Evolutionary conservation across 2,329 filamentous ascomycete genomes (phyloP).

Genomic region (Tolypocladium endophyticum): DNA sequence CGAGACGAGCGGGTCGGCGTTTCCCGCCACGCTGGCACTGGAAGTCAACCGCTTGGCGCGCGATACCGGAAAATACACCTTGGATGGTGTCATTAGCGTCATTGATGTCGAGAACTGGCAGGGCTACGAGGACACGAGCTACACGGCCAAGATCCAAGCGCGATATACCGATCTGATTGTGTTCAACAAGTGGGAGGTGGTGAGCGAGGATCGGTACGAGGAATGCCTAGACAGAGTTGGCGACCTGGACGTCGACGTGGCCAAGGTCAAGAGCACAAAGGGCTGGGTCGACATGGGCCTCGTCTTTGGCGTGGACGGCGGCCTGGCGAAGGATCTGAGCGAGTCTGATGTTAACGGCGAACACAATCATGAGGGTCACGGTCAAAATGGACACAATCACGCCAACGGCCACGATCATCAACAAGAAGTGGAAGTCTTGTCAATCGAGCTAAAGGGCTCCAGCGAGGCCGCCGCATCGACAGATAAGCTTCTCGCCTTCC

Average conservation of each 20-base stretch:
- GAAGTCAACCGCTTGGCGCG: slow-evolving; percentile 72
- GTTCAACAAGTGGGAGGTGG: slow-evolving; percentile 85
- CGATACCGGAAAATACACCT: slow-evolving; percentile 57
- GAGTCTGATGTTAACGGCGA: slow-evolving; percentile 24
- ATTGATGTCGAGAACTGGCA: slow-evolving; percentile 94
- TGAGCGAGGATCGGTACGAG: slow-evolving; percentile 64
- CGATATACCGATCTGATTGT: slow-evolving; percentile 83
- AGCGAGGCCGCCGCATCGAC: slow-evolving; percentile 35
- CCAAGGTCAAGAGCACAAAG: slow-evolving; percentile 75
- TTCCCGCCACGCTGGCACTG: slow-evolving; percentile 81
- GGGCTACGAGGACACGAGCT: slow-evolving; percentile 84
- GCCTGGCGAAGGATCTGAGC: slow-evolving; percentile 50
- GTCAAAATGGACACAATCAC: slow-evolving; percentile 19
- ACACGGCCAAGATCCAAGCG: slow-evolving; percentile 81
- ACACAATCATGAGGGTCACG: slow-evolving; percentile 20
- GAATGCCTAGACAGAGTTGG: slow-evolving; percentile 68
- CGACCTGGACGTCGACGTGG: slow-evolving; percentile 68
- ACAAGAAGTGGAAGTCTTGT: slow-evolving; percentile 86
- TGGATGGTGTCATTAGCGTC: slow-evolving; percentile 83
- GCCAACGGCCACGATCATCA: slow-evolving; percentile 45
- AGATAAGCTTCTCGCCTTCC: slow-evolving; percentile 53
- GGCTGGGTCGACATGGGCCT: slow-evolving; percentile 71
- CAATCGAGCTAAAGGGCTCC: slow-evolving; percentile 53
- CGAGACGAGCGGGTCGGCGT: slow-evolving; percentile 83
- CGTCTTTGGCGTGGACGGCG: slow-evolving; percentile 80